Conservation (phyloP, 2,329 filamentous ascomycete genomes). For the Coleophoma cylindrospora region DNA sequence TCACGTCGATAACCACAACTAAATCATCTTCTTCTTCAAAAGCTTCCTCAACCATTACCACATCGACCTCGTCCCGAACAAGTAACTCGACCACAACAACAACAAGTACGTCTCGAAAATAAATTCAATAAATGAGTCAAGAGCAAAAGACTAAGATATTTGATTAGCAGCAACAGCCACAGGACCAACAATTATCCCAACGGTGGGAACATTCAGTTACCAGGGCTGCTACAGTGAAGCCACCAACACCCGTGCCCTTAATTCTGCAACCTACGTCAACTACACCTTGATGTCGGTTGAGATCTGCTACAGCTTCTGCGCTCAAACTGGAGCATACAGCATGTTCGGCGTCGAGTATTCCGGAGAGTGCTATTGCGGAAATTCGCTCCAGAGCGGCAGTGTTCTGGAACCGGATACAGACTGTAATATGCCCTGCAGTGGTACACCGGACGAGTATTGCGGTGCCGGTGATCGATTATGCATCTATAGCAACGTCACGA, state of each 20-base stretch:
- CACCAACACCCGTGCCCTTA: constrained; percentile 1
- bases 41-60: no score
- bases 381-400: constrained; percentile 4
- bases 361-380: constrained; percentile 31
- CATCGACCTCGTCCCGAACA: neutral
- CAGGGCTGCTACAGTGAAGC: constrained; percentile 4
- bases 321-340: constrained; percentile 16
- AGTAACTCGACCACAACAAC: neutral
- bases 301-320: constrained; percentile 1
- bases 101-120: no score
- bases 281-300: constrained; percentile 5
- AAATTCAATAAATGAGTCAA: no score
- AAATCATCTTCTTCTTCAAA: neutral
- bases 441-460: neutral
- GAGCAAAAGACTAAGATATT: no score
- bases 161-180: neutral
- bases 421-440: neutral
- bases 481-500: neutral
- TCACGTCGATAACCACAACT: neutral
- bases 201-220: neutral
- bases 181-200: neutral
- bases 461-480: constrained; percentile 11
- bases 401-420: neutral
- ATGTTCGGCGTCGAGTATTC: constrained; percentile 39
- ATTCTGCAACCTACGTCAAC: neutral